phyloP scores from a whole-genome alignment of 2,329 filamentous ascomycete species.

The Sclerotinia spermophila region DNA sequence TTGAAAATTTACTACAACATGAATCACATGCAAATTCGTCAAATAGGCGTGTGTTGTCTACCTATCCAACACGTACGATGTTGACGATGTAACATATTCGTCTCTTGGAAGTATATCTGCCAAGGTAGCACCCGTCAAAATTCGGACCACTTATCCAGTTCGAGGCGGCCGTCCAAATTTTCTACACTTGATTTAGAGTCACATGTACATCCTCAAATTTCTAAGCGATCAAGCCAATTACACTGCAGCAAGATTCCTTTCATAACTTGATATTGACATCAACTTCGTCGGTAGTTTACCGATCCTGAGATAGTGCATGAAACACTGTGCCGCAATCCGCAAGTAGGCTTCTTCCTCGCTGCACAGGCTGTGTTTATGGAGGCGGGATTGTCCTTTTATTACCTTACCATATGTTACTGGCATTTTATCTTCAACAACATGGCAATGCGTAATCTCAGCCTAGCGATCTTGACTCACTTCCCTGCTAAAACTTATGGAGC shows the following conservation, averaged over 20 bases:
- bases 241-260: background rate
- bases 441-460: slow-evolving; percentile 2
- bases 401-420: background rate
- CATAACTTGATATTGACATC: background rate
- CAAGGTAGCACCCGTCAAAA: background rate
- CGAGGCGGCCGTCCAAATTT: background rate
- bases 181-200: background rate
- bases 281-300: background rate
- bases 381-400: background rate
- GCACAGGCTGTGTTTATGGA: slow-evolving; percentile 1
- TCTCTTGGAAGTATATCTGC: background rate
- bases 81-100: background rate
- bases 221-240: background rate
- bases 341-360: background rate
- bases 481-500: background rate
- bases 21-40: background rate
- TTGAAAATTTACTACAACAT: background rate
- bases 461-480: slow-evolving; percentile 6
- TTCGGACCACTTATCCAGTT: background rate
- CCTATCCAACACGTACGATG: background rate
- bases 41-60: background rate
- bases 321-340: slow-evolving; percentile 26
- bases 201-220: background rate
- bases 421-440: background rate
- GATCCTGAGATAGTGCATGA: slow-evolving; percentile 7